These are phyloP conservation scores for Isatis tinctoria DNA, from an alignment of 345 rosid species.

Conservation along the genomic window DNA sequence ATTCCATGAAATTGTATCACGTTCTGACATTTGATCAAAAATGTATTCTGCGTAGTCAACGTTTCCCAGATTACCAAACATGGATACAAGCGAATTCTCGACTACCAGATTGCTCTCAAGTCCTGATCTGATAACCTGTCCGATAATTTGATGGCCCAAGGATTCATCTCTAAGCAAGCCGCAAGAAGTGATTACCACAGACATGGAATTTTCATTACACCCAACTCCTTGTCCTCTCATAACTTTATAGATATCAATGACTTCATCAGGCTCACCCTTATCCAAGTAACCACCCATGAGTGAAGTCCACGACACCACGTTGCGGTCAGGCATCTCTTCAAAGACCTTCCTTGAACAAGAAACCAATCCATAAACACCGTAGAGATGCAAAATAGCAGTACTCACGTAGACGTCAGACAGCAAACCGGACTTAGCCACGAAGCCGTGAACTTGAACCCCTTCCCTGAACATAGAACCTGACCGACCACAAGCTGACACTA, in stretches of 20 bases:
- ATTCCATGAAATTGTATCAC: slow-evolving; percentile 83
- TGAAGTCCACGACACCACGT: slow-evolving; percentile 93
- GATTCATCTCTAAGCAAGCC: slow-evolving; percentile 46
- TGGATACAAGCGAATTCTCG: slow-evolving; percentile 61
- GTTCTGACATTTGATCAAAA: slow-evolving; percentile 52
- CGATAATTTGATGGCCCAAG: slow-evolving; percentile 60
- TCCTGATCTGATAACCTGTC: slow-evolving; percentile 56
- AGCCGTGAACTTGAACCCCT: slow-evolving; percentile 67
- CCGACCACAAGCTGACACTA: slow-evolving; percentile 69
- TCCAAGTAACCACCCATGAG: slow-evolving; percentile 69
- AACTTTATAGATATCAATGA: slow-evolving; percentile 38
- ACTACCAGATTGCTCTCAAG: slow-evolving; percentile 56
- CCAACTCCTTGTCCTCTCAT: slow-evolving; percentile 57
- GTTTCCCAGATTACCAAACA: slow-evolving; percentile 60
- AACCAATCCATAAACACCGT: slow-evolving; percentile 53
- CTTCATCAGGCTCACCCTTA: slow-evolving; percentile 49
- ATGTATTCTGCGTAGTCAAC: slow-evolving; percentile 44
- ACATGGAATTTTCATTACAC: slow-evolving; percentile 62
- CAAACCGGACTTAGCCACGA: slow-evolving; percentile 53
- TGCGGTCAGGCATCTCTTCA: slow-evolving; percentile 74
- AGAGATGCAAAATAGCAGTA: slow-evolving; percentile 74
- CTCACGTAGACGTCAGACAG: slow-evolving; percentile 71
- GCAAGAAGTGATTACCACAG: slow-evolving; percentile 63
- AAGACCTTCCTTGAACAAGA: slow-evolving; percentile 55
- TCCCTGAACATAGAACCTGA: slow-evolving; percentile 53